Conservation (phyloP, 331 rosid species). For the Stylosanthes scabra region DNA sequence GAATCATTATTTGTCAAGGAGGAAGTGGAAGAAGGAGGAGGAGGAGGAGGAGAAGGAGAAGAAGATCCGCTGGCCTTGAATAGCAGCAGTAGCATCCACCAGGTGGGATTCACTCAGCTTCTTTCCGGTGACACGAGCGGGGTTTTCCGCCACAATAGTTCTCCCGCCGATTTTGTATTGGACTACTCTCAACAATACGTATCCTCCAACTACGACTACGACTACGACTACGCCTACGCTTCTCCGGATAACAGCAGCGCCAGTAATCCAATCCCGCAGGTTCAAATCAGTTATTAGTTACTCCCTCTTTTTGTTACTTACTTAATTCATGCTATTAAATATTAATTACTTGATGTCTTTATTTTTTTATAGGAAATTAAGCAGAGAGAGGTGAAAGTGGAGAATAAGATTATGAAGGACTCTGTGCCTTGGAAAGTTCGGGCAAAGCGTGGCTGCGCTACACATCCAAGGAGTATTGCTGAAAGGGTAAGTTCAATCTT, state of each 20-base stretch:
- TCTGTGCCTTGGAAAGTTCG: constrained; percentile 75
- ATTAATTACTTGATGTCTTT: not conserved
- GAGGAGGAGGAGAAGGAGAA: not conserved
- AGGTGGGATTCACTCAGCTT: constrained; percentile 72
- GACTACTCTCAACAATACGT: constrained; percentile 34
- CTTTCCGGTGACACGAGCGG: constrained; percentile 47
- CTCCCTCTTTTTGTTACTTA: not conserved
- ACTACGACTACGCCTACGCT: constrained; percentile 38
- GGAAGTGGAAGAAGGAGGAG: constrained; percentile 36
- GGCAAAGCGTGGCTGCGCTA: constrained; percentile 95
- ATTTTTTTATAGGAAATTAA: constrained; percentile 58
- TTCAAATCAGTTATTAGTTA: constrained; percentile 5
- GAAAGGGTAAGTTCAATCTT: constrained; percentile 66
- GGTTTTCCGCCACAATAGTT: constrained; percentile 58
- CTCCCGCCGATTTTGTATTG: constrained; percentile 56
- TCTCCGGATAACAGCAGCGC: not conserved
- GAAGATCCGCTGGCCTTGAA: constrained; percentile 55
- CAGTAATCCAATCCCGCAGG: constrained; percentile 51
- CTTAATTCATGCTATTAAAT: not conserved
- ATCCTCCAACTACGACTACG: constrained; percentile 38
- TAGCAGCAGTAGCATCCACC: constrained; percentile 35
- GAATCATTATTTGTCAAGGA: constrained; percentile 72
- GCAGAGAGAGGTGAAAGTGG: constrained; percentile 57
- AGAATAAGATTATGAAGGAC: constrained; percentile 64
- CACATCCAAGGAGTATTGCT: constrained; percentile 97